phyloP scores from a whole-genome alignment of 2,329 filamentous ascomycete genomes.

The Gliomastix tumulicola region DNA sequence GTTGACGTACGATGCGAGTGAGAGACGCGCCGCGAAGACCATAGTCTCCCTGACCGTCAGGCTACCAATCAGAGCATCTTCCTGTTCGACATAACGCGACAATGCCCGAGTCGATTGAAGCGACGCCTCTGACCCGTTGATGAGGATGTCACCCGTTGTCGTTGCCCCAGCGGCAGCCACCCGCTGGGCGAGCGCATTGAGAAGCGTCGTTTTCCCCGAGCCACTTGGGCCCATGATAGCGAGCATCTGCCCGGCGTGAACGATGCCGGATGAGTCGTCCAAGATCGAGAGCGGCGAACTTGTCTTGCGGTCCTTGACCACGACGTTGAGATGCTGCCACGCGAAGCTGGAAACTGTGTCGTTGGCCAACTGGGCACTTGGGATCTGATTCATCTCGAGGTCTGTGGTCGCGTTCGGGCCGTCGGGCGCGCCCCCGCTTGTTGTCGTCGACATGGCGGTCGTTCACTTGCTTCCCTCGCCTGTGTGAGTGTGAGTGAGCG shows the following conservation, averaged over 20 bases:
- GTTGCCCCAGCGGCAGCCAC: conserved; percentile 29
- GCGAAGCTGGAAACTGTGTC: conserved; percentile 54
- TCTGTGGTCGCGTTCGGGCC: conserved; percentile 44
- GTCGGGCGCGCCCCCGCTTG: no score
- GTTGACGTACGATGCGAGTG: conserved; percentile 8
- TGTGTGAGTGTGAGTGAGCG: no score
- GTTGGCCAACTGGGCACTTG: conserved; percentile 44
- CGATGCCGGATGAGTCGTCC: conserved; percentile 7
- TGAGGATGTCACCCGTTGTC: conserved; percentile 45
- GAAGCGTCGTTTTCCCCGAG: conserved; percentile 74
- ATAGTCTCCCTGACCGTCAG: conserved; percentile 77
- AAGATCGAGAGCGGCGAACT: conserved; percentile 8
- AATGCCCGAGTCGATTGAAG: conserved; percentile 53
- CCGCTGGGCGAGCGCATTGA: conserved; percentile 70
- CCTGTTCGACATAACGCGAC: conserved; percentile 78
- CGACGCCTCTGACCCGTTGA: conserved; percentile 53
- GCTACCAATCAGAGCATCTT: conserved; percentile 76
- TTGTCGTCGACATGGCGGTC: no score
- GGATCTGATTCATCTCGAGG: conserved; percentile 2
- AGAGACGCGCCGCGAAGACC: conserved; percentile 68
- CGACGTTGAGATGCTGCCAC: conserved; percentile 60
- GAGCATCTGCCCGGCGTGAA: conserved; percentile 55
- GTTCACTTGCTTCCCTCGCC: no score
- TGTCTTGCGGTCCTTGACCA: conserved; percentile 57
- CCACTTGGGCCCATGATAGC: conserved; percentile 75